phyloP scores from a whole-genome alignment of 2,329 filamentous ascomycete species.

The Sclerotinia nivalis region DNA sequence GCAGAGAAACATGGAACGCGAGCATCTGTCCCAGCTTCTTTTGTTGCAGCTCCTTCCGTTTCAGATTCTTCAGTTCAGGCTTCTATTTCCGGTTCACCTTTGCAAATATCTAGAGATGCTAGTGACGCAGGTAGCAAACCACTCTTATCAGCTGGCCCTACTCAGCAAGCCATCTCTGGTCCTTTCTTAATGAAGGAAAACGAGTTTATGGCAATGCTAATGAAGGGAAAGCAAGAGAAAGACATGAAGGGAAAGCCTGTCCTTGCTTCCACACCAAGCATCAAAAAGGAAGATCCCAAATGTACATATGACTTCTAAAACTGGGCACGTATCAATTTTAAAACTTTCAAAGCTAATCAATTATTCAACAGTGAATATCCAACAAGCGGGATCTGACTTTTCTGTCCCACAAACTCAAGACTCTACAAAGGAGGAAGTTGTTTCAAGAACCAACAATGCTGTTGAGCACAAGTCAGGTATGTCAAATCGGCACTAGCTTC shows the following conservation, averaged over 20 bases:
- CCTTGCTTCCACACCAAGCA: too few relatives aligned
- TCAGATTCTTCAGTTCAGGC: neutral
- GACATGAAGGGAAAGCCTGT: neutral
- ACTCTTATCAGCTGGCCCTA: too few relatives aligned
- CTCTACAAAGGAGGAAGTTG: neutral
- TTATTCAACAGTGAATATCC: slow-evolving; percentile 5
- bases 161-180: neutral
- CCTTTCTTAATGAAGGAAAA: neutral
- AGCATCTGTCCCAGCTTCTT: neutral
- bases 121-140: neutral
- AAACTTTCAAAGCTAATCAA: neutral
- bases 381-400: neutral
- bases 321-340: neutral
- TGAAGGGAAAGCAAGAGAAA: slow-evolving; percentile 7
- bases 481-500: neutral
- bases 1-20: neutral
- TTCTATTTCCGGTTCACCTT: neutral
- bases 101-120: neutral
- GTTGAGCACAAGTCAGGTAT: neutral
- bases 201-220: slow-evolving; percentile 19
- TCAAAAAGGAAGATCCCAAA: neutral
- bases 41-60: neutral
- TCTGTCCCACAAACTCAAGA: neutral
- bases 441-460: neutral
- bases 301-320: slow-evolving; percentile 3